Conservation (phyloP, 352 stramenopile genomes). For the Globisporangium okanoganense region DNA sequence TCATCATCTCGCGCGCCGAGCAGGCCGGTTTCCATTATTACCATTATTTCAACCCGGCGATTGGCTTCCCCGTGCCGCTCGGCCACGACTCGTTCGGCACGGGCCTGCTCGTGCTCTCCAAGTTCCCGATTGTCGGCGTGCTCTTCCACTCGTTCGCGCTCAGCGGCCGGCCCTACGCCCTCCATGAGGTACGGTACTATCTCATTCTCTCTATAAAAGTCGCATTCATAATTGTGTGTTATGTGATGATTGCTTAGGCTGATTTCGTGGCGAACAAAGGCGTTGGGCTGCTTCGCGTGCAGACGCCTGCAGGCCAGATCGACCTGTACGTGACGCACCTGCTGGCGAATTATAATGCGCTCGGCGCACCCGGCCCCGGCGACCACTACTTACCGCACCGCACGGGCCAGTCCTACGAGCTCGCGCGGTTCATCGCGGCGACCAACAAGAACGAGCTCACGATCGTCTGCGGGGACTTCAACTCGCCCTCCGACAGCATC, state of each 20-base stretch:
- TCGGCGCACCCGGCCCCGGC: slow-evolving; percentile 56
- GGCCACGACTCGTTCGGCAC: slow-evolving; percentile 73
- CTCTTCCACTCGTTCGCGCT: slow-evolving; percentile 78
- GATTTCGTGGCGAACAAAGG: slow-evolving; percentile 84
- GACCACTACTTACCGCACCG: slow-evolving; percentile 70
- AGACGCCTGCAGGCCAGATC: slow-evolving; percentile 50
- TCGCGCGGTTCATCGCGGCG: slow-evolving; percentile 61
- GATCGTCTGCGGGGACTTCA: slow-evolving; percentile 78
- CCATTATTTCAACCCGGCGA: slow-evolving; percentile 80
- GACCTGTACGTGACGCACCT: slow-evolving; percentile 80
- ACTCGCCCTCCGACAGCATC: slow-evolving; percentile 73
- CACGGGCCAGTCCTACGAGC: slow-evolving; percentile 65
- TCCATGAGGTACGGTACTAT: slow-evolving; percentile 41
- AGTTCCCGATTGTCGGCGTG: slow-evolving; percentile 53
- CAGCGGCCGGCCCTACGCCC: slow-evolving; percentile 68
- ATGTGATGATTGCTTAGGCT: slow-evolving; percentile 13
- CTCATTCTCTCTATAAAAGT: too few relatives aligned
- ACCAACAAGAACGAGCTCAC: slow-evolving; percentile 52
- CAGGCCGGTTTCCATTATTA: slow-evolving; percentile 66
- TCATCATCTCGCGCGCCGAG: slow-evolving; percentile 59
- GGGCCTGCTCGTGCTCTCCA: slow-evolving; percentile 70
- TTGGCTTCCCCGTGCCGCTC: slow-evolving; percentile 72
- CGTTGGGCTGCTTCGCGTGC: slow-evolving; percentile 58
- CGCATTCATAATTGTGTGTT: neutral
- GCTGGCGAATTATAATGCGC: slow-evolving; percentile 76